Evolutionary conservation across 371 early-diverging fungal genomes (phyloP).

Genomic region (Lichtheimia ornata): DNA sequence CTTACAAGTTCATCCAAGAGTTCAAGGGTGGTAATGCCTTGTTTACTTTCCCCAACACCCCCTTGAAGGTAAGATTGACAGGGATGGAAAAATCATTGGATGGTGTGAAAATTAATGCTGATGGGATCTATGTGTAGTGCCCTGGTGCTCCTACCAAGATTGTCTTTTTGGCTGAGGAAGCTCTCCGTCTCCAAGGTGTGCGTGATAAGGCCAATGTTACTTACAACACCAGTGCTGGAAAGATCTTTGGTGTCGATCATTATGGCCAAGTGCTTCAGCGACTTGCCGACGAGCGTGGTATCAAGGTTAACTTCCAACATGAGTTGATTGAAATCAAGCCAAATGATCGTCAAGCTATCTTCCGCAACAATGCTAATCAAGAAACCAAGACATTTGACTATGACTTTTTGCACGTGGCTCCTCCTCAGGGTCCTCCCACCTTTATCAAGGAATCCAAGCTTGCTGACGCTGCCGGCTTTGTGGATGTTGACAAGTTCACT

Average conservation of each 20-base stretch:
- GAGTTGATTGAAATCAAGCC: slow-evolving; percentile 74
- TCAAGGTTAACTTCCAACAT: slow-evolving; percentile 69
- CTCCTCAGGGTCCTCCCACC: slow-evolving; percentile 79
- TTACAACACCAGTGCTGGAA: slow-evolving; percentile 78
- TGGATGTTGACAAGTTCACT: slow-evolving; percentile 81
- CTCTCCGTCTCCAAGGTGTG: slow-evolving; percentile 69
- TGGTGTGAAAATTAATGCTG: too few species aligned
- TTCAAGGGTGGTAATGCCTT: slow-evolving; percentile 85
- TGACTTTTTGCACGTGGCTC: slow-evolving; percentile 88
- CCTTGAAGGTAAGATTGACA: slow-evolving; percentile 63
- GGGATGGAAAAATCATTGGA: too few species aligned
- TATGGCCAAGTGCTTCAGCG: slow-evolving; percentile 73
- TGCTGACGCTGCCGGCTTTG: slow-evolving; percentile 81
- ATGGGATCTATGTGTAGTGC: slow-evolving; percentile 42
- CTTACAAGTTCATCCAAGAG: slow-evolving; percentile 70
- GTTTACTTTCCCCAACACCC: slow-evolving; percentile 89
- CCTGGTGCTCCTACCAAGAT: slow-evolving; percentile 94
- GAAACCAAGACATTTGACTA: slow-evolving; percentile 64
- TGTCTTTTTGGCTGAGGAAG: slow-evolving; percentile 86
- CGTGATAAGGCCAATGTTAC: slow-evolving; percentile 71
- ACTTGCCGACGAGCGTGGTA: slow-evolving; percentile 69
- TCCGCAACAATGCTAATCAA: slow-evolving; percentile 61
- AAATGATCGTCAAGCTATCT: slow-evolving; percentile 69
- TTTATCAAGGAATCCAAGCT: slow-evolving; percentile 76
- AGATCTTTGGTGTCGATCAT: slow-evolving; percentile 89